Evolutionary conservation across 1,284 basidiomycete species (phyloP), one percentile per base, ranked within the genome.

Genomic region (Cerioporus squamosus): DNA sequence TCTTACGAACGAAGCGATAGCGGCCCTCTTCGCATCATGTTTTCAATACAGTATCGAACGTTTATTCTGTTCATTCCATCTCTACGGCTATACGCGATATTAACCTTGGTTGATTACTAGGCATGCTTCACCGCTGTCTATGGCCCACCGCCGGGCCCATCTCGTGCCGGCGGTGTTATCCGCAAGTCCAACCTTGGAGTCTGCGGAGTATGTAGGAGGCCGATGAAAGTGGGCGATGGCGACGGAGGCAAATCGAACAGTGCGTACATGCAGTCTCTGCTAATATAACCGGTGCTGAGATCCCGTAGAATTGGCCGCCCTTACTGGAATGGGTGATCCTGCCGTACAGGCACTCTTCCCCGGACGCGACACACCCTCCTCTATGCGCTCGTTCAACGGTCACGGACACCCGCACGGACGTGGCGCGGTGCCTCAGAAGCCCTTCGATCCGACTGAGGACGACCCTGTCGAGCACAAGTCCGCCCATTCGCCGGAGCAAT

Each of bases 41-140:
- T n/a, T n/a, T n/a, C n/a, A n/a, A n/a, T n/a, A n/a, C n/a, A n/a
- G 5, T n/a, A n/a, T n/a, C n/a, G n/a, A n/a, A n/a, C n/a, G n/a
- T n/a, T n/a, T n/a, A n/a, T n/a, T n/a, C n/a, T n/a, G n/a, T n/a
- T n/a, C n/a, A n/a, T n/a, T n/a, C n/a, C n/a, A n/a, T n/a, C n/a
- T n/a, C n/a, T n/a, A n/a, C n/a, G n/a, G 14, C 10, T 43, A 42
- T 54, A 26, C 3, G n/a, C 33, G 5, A 20, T 39, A 15, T 10
- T 50, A 38, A 57, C 57, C 22, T 39, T 40, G 36, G 17, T 20
- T 33, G 55, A 62, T n/a, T 47, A 45, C 5, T 8, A 96, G 93
- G 95, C 94, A 18, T 98, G 96, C 76, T 98, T 97, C 72, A 93
- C 88, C 9, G 93, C 94, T 14, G 96, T 98, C 5, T 99, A 99